Evolutionary conservation across 164 flowering plant genomes (phyloP).

Genomic region (Litsea cubeba): DNA sequence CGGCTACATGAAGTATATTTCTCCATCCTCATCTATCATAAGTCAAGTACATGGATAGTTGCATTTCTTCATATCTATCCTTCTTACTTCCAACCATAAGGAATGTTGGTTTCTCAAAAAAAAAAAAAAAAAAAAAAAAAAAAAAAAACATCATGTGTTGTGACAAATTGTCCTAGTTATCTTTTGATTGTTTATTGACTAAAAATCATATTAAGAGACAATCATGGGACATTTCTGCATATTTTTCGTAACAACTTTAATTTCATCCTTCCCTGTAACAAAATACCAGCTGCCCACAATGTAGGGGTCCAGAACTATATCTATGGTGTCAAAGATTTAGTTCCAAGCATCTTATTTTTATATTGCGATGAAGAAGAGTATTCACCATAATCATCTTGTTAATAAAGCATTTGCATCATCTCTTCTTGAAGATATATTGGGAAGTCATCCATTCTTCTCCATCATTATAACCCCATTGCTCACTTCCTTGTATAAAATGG

Average conservation of each 20-base stretch:
- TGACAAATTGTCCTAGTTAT: too few species aligned
- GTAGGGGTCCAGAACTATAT: not conserved
- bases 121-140: too few species aligned
- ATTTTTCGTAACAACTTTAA: not conserved
- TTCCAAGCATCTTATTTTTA: not conserved
- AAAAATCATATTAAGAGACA: too few species aligned
- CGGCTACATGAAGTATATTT: too few species aligned
- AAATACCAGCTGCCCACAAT: not conserved
- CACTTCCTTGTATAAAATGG: not conserved
- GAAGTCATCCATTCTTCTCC: conserved; percentile 20
- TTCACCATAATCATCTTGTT: not conserved
- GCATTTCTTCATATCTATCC: too few species aligned
- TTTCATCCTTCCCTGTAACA: not conserved
- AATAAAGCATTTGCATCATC: not conserved
- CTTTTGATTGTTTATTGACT: too few species aligned
- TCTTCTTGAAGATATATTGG: conserved; percentile 17
- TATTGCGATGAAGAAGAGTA: not conserved
- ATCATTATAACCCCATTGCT: conserved; percentile 9
- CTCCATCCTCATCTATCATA: too few species aligned
- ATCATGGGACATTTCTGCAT: too few species aligned
- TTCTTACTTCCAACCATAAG: too few species aligned
- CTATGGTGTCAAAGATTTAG: not conserved
- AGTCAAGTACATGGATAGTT: too few species aligned
- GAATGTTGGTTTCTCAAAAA: too few species aligned
- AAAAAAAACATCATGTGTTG: too few species aligned